phyloP scores from a whole-genome alignment of 306 rosid genomes.

The Quercus dentata region DNA sequence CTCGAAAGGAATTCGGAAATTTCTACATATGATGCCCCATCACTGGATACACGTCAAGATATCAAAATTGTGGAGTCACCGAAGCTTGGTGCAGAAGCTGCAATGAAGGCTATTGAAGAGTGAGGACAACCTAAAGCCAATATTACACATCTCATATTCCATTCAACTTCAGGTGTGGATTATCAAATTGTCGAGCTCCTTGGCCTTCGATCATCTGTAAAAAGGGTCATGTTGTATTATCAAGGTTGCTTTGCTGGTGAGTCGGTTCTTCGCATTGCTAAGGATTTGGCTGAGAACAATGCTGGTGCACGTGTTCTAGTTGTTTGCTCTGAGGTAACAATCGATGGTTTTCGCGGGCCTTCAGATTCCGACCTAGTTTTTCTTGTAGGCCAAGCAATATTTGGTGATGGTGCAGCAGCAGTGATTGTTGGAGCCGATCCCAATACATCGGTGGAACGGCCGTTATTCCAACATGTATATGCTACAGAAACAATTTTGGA shows the following conservation, averaged over 20 bases:
- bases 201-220: conserved; percentile 15
- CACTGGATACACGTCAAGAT: conserved; percentile 14
- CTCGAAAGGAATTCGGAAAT: conserved; percentile 7
- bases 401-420: conserved; percentile 24
- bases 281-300: conserved; percentile 11
- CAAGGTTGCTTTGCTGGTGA: conserved; percentile 20
- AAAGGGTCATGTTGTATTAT: conserved; percentile 14
- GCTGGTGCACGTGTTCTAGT: conserved; percentile 27
- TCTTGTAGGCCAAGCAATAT: conserved; percentile 25
- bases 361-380: conserved; percentile 8
- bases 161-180: conserved; percentile 12
- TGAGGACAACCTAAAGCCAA: conserved; percentile 28
- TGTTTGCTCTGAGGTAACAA: conserved; percentile 22
- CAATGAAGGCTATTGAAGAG: conserved; percentile 19
- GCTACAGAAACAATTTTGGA: conserved; percentile 21
- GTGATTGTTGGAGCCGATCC: conserved; percentile 14
- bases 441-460: not conserved
- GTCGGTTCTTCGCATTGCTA: conserved; percentile 29
- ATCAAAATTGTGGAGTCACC: conserved; percentile 10
- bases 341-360: conserved; percentile 17
- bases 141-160: conserved; percentile 25
- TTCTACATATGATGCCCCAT: conserved; percentile 18
- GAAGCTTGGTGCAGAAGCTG: conserved; percentile 23
- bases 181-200: conserved; percentile 16
- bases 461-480: conserved; percentile 5